phyloP scores from a whole-genome alignment of 371 early-diverging fungal species.

The Blakeslea trispora region DNA sequence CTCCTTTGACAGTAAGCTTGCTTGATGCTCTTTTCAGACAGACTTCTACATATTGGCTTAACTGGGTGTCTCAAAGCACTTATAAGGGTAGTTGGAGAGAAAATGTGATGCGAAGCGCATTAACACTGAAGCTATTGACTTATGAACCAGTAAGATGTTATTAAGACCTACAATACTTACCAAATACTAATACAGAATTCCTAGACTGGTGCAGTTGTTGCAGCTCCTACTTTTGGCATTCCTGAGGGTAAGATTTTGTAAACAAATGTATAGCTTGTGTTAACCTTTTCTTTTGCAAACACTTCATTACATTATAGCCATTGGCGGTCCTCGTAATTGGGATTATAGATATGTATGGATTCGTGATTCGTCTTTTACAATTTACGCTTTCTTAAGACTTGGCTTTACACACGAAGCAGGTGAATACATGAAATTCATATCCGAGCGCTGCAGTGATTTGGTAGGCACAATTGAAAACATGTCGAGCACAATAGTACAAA shows the following conservation, averaged over 20 bases:
- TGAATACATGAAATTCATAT: slow-evolving; percentile 71
- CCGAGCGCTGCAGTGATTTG: slow-evolving; percentile 58
- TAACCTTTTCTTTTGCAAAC: no score
- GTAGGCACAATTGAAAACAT: slow-evolving; percentile 26
- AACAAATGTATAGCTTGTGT: no score
- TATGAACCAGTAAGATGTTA: slow-evolving; percentile 66
- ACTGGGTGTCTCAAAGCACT: slow-evolving; percentile 65
- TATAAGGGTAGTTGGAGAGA: slow-evolving; percentile 82
- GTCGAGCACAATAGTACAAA: no score
- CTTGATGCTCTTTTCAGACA: slow-evolving; percentile 60
- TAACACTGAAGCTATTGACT: slow-evolving; percentile 76
- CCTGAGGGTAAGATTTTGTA: slow-evolving; percentile 77
- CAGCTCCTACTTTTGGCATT: slow-evolving; percentile 79
- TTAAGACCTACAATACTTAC: no score
- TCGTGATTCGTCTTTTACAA: slow-evolving; percentile 79
- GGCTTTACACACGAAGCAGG: slow-evolving; percentile 77
- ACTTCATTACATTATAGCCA: slow-evolving; percentile 37
- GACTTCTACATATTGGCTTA: slow-evolving; percentile 71
- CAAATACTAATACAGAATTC: not conserved
- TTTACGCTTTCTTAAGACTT: slow-evolving; percentile 80
- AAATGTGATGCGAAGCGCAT: slow-evolving; percentile 70
- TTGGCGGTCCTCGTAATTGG: slow-evolving; percentile 83
- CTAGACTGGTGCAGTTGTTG: slow-evolving; percentile 80
- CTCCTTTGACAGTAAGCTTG: slow-evolving; percentile 55
- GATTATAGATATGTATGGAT: slow-evolving; percentile 86